phyloP scores from a whole-genome alignment of 495 filamentous ascomycete species.

The Penicillium dipodomyicola region DNA sequence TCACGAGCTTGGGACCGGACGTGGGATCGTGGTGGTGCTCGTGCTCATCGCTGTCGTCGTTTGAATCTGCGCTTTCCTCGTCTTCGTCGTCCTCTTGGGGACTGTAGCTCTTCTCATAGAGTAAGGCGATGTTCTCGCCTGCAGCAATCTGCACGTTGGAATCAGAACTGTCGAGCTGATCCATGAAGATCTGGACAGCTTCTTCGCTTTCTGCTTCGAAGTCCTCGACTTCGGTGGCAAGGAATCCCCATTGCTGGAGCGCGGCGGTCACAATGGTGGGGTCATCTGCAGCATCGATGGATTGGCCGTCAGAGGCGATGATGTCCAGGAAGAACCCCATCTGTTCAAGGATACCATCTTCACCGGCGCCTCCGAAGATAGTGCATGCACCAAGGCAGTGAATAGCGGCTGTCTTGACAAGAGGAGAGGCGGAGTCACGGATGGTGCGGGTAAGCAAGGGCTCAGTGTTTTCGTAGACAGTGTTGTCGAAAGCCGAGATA shows the following conservation, averaged over 20 bases:
- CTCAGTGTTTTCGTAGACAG: slow-evolving; percentile 63
- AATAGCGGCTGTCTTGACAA: slow-evolving; percentile 71
- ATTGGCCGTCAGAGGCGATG: slow-evolving; percentile 76
- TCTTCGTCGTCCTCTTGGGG: slow-evolving; percentile 60
- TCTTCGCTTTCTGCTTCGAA: slow-evolving; percentile 69
- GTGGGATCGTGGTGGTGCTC: slow-evolving; percentile 39
- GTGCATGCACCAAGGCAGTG: slow-evolving; percentile 69
- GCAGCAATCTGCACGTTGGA: slow-evolving; percentile 78
- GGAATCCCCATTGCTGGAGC: slow-evolving; percentile 82
- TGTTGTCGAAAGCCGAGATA: slow-evolving; percentile 69
- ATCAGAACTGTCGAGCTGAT: slow-evolving; percentile 80
- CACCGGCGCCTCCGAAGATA: slow-evolving; percentile 75
- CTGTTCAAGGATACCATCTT: slow-evolving; percentile 66
- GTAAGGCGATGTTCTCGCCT: slow-evolving; percentile 83
- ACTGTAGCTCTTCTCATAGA: slow-evolving; percentile 81
- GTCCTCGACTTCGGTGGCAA: slow-evolving; percentile 80
- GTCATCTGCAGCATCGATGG: slow-evolving; percentile 71
- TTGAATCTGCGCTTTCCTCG: slow-evolving; percentile 49
- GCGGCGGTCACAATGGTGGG: slow-evolving; percentile 77
- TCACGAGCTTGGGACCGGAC: slow-evolving; percentile 60
- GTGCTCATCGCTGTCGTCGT: slow-evolving; percentile 47
- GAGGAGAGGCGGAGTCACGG: slow-evolving; percentile 62
- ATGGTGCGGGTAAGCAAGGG: slow-evolving; percentile 66
- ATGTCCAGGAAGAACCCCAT: slow-evolving; percentile 86
- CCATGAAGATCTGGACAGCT: slow-evolving; percentile 81